These are phyloP conservation scores for Phialophora chinensis DNA, from an alignment of 2,329 filamentous ascomycete genomes.

Conservation along the genomic window DNA sequence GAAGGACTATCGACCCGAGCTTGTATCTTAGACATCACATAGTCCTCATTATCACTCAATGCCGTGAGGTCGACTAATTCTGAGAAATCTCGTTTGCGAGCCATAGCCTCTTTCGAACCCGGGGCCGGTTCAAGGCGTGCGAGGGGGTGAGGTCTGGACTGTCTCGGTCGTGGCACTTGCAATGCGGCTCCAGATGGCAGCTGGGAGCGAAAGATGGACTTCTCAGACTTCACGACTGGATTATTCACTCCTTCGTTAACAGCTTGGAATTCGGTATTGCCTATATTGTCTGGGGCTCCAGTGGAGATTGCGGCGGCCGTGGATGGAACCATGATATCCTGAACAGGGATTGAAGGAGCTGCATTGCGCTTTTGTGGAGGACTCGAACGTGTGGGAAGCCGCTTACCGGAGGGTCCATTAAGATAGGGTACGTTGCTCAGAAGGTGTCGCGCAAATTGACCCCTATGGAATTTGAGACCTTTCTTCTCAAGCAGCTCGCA, in stretches of 20 bases:
- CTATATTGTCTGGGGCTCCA: neutral
- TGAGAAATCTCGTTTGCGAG: slow-evolving; percentile 61
- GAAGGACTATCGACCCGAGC: slow-evolving; percentile 31
- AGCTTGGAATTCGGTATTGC: neutral
- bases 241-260: neutral
- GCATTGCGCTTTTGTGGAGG: neutral
- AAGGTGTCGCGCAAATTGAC: slow-evolving; percentile 59
- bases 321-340: neutral
- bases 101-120: slow-evolving; percentile 60
- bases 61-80: slow-evolving; percentile 61
- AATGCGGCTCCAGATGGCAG: neutral
- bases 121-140: slow-evolving; percentile 37
- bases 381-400: neutral
- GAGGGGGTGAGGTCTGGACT: neutral
- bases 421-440: slow-evolving; percentile 44
- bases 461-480: slow-evolving; percentile 58
- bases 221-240: neutral
- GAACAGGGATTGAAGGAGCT: neutral
- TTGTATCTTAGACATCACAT: slow-evolving; percentile 42
- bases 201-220: neutral
- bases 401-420: slow-evolving; percentile 17
- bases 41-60: slow-evolving; percentile 55
- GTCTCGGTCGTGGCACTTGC: slow-evolving; percentile 1
- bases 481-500: slow-evolving; percentile 60
- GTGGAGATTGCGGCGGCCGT: neutral